Evolutionary conservation across 73 alveolate species (phyloP).

Genomic region (Tetrahymena malaccensis): DNA sequence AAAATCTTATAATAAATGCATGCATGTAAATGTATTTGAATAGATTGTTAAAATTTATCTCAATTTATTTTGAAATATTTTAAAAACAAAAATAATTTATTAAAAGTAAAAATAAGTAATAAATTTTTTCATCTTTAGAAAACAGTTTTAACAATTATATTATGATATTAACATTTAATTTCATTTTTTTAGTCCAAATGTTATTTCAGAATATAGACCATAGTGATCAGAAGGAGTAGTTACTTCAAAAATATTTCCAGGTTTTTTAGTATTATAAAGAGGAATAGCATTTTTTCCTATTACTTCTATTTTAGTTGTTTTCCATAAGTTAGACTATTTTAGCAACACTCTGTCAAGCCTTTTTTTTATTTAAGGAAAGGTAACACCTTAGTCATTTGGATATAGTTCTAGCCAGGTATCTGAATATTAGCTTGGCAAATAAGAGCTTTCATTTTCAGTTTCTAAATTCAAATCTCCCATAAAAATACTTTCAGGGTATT

Average conservation of each 20-base stretch:
- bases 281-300: not conserved
- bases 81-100: too few relatives aligned
- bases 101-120: too few relatives aligned
- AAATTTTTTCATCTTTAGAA: too few relatives aligned
- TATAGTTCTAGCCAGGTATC: not conserved
- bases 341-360: constrained; percentile 28
- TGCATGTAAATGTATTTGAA: too few relatives aligned
- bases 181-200: not conserved
- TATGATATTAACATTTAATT: too few relatives aligned
- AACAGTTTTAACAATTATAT: too few relatives aligned
- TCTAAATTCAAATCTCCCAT: constrained; percentile 59
- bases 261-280: not conserved
- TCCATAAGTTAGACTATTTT: not conserved
- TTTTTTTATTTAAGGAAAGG: not conserved
- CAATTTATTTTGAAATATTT: too few relatives aligned
- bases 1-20: too few relatives aligned
- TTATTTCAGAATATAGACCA: not conserved
- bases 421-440: not conserved
- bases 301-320: not conserved
- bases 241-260: not conserved
- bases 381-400: constrained; percentile 4
- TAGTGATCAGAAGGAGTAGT: not conserved
- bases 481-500: not conserved
- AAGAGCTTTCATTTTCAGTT: not conserved
- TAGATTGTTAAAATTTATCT: too few relatives aligned